Conservation (phyloP, 768 basidiomycete species). For the Lentinus brumalis region DNA sequence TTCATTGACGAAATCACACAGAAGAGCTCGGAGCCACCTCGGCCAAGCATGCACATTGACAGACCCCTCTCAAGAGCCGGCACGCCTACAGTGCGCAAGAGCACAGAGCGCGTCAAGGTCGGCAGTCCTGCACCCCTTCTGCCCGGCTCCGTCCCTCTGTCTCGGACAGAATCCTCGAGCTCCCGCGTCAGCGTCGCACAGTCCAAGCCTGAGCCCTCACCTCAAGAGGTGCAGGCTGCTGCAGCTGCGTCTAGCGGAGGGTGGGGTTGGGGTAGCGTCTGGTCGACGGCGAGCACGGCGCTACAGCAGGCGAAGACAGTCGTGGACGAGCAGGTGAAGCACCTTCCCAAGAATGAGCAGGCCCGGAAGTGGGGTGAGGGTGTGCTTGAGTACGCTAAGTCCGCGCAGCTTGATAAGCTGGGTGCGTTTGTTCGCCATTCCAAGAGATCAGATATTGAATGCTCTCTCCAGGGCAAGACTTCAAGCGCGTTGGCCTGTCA, state of each 20-base stretch:
- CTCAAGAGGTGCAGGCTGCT: constrained; percentile 19
- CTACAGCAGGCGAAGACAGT: constrained; percentile 85
- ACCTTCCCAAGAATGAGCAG: constrained; percentile 82
- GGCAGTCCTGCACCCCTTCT: constrained; percentile 45
- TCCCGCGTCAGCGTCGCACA: constrained; percentile 21
- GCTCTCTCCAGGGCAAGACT: constrained; percentile 70
- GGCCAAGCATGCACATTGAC: constrained; percentile 56
- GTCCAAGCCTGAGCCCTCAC: constrained; percentile 8
- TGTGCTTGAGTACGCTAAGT: constrained; percentile 84
- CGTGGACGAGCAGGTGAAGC: constrained; percentile 93
- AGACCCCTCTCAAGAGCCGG: constrained; percentile 64
- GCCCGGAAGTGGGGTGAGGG: constrained; percentile 89
- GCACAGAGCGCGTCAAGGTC: constrained; percentile 73
- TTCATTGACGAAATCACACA: constrained; percentile 95
- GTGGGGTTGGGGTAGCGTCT: constrained; percentile 90
- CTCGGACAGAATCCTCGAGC: constrained; percentile 27
- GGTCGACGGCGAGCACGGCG: constrained; percentile 83
- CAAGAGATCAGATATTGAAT: constrained; percentile 2
- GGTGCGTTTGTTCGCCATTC: constrained; percentile 46
- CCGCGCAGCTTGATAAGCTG: constrained; percentile 85
- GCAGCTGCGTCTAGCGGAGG: constrained; percentile 33
- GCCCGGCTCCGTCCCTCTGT: constrained; percentile 36
- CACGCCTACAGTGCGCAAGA: constrained; percentile 73
- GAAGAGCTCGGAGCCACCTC: constrained; percentile 81
- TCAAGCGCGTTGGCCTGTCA: constrained; percentile 84